Base-by-base conservation (phyloP, 352 stramenopile species). In the Phytophthora pseudosyringae region DNA sequence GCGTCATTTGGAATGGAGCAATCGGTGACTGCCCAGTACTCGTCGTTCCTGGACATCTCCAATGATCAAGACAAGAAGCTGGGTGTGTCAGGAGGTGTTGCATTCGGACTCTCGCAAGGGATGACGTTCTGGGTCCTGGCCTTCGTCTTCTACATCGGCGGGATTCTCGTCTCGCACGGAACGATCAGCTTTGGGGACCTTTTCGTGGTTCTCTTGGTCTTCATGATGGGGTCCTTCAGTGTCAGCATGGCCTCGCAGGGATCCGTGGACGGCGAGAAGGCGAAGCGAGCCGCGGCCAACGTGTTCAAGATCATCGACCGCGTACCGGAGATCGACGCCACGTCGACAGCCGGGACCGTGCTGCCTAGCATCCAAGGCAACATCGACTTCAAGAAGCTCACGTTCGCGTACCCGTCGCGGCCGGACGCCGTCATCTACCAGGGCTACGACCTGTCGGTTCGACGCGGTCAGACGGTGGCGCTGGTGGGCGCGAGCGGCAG, bases 381-480 rank as follows among this genome's bases (percentile, higher is more conserved):
- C 26, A 73, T 97, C 53, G 35, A 76, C 12, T 97, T 99, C 59
- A 53, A 87, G 10, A 59, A 95, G 49, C 79, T 99, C 13, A 57
- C 47, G 6, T 98, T 99, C 68, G 71, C 81, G 3, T 99, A 98
- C 69, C 92, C 95, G 8, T 88, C 89, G 1, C 67, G 93, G 29
- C 83, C 82, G 1, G 80, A 93, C 8, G 67, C 79, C 11, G 50
- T 43, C 3, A 83, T 98, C 43, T 91, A 98, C 51, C 80, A 82
- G 25, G 68, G 72, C 38, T 81, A 98, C 47, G 82, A 74, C 52
- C 64, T 98, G 7, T 73, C 69, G 5, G 77, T 90, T 65, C 43
- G 54, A 9, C 78, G 78, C 18, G 89, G 93, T 4, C 75, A 77
- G 9, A 93, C 88, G 4, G 74, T 97, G 38, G 95, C 94, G 11